Evolutionary conservation across 2,329 filamentous ascomycete genomes (phyloP), one percentile per base, ranked within the genome.

Genomic region (Geosmithia putterillii): DNA sequence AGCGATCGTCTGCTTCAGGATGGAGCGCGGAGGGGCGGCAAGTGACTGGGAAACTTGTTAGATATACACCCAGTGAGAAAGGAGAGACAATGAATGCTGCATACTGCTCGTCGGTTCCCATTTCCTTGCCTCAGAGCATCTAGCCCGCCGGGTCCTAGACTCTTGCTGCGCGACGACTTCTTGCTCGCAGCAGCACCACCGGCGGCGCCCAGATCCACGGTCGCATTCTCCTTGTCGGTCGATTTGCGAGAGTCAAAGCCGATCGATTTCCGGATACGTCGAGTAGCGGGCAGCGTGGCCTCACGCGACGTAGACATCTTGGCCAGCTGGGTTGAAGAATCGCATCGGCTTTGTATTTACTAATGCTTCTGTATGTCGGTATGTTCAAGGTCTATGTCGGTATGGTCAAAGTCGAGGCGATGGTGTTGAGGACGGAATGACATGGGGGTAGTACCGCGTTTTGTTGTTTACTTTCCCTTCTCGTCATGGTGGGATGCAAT

Each of bases 111-210:
- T 53, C 85, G 72, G 59, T 94, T 94, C 28, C 85, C 86, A 55
- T 71, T 76, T 38, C 74, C 76, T 55, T 82, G 74, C 60, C 83
- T 88, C 44, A 94, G 71, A 45, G 83, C 81, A 68, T 94, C 88
- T 39, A 95, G 65, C 21, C 89, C 88, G 42, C 90, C 92, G 15
- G 92, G 90, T 2, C 92, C 92, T 52, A 98, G 81, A 64, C 90
- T 96, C 70, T 95, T 96, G 65, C 90, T 95, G 51, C 92, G 81
- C 46, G 83, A 85, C 28, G 28, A 32, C 65, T 88, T 90, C 65
- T 73, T 74, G 48, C 73, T 68, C 55, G 61, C 70, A 46, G 67
- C 68, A 64, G 36, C 28, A 32, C n/a, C n/a, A n/a, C 28, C 28
- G 28, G 28, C 37, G 50, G 73, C 71, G 47, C 70, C 73, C 45